These are phyloP conservation scores for Dinochytrium kinnereticum DNA, from an alignment of 371 early-diverging fungal genomes.

Conservation along the genomic window DNA sequence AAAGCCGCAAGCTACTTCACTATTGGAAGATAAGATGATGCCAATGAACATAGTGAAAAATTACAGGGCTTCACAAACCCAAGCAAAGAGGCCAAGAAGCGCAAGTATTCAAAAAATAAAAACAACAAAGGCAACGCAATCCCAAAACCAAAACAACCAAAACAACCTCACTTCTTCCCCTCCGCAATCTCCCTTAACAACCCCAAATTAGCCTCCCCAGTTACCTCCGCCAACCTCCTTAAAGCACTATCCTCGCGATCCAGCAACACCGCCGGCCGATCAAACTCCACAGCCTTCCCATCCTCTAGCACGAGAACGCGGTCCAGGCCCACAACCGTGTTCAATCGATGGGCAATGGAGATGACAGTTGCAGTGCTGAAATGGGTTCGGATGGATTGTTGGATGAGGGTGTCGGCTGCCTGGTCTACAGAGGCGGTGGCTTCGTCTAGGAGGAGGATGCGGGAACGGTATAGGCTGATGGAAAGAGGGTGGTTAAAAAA, in stretches of 20 bases:
- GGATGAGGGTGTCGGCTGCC: constrained; percentile 63
- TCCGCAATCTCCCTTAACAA: constrained; percentile 3
- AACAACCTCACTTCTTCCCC: background rate
- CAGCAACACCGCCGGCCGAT: constrained; percentile 59
- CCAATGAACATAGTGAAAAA: no score
- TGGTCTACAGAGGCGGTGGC: constrained; percentile 31
- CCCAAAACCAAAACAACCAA: background rate
- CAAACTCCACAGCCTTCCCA: constrained; percentile 60
- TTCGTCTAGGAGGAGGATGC: constrained; percentile 62
- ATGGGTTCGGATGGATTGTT: constrained; percentile 64
- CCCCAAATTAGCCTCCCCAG: background rate
- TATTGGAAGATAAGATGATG: no score
- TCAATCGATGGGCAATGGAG: constrained; percentile 65
- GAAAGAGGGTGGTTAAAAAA: background rate
- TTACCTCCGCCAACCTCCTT: constrained; percentile 1
- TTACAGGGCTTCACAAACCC: no score
- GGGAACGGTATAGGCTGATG: constrained; percentile 32
- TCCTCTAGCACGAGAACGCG: constrained; percentile 57
- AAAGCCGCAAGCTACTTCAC: no score
- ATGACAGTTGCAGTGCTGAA: constrained; percentile 65
- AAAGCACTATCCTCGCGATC: constrained; percentile 23
- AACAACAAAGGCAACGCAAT: no score
- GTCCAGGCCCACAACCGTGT: constrained; percentile 76
- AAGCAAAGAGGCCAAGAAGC: no score
- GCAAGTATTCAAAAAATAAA: no score